Base-by-base conservation (phyloP, 331 rosid genomes). In the Spiraea crenata region DNA sequence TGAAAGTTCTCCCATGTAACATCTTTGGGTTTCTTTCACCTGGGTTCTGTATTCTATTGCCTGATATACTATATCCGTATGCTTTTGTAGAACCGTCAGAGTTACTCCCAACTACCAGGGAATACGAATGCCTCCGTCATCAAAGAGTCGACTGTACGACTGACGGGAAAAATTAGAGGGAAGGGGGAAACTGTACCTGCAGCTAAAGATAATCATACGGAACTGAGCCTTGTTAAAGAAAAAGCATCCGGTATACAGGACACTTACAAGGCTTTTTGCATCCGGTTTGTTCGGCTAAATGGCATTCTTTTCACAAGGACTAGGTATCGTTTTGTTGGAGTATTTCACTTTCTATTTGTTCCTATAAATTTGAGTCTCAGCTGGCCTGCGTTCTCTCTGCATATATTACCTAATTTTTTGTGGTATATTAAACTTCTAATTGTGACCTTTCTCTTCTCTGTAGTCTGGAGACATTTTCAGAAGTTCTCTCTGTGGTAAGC, bases 291-390 rank as follows among this genome's bases (percentile, higher is more conserved):
- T 61, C 99, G 99, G 74, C 86, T 95, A 75, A 95, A 86, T 85
- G 99, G 99, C 72, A 89, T 91, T 70, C 84, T 95, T 69, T 95
- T 95, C 80, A 91, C 97, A 1, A 96, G 93, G 35, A 95, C 99
- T 42, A 95, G 99, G 99, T 79, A 86, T 37, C 17, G 71, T 74
- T 46, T 38, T 31, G 75, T 70, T 40, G n/a, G n/a, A 60, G 44
- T n/a, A 9, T 63, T 12, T 63, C 17, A 15, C 12, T 63, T 5
- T 37, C 44, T 12, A 49, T 4, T 49, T 1, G 14, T 49, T 49
- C n/a, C 16, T 49, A 15, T 49, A 12, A 15, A 0, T 49, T 15
- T 5, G 3, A 4, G 7, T 8, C 16, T 8, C 1, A 7, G 5
- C 55, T 49, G 19, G 5, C 20, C 16, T 17, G 14, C 55, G 2